Conservation (phyloP, 352 stramenopile species). For the Pythium sukuiense region DNA sequence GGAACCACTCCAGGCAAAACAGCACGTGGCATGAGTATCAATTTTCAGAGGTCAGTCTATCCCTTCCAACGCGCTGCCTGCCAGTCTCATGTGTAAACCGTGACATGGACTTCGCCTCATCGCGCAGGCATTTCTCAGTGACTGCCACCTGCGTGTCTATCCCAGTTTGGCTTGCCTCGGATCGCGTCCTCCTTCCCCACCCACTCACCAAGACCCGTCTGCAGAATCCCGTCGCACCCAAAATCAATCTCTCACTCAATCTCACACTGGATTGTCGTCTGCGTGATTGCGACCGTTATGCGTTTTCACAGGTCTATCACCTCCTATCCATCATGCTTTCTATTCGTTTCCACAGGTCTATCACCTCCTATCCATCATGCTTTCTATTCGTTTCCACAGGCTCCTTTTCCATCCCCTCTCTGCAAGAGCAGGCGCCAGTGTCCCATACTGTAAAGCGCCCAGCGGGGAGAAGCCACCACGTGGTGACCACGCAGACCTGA, state of each 20-base stretch:
- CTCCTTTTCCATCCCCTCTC: not conserved
- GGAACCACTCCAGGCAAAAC: not conserved
- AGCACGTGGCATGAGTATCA: not conserved
- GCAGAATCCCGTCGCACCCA: not conserved
- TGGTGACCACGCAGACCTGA: slow-evolving; percentile 8
- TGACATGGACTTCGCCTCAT: not conserved
- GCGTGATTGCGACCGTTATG: not conserved
- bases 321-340: not conserved
- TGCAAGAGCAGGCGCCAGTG: slow-evolving; percentile 17
- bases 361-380: not conserved
- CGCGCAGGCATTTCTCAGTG: not conserved
- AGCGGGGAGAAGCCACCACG: slow-evolving; percentile 8
- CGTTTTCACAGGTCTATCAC: slow-evolving; percentile 7
- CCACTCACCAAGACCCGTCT: not conserved
- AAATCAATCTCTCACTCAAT: not conserved
- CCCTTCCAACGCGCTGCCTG: not conserved
- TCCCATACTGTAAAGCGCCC: slow-evolving; percentile 16
- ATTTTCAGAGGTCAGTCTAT: not conserved
- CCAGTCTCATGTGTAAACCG: not conserved
- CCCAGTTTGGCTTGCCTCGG: too few species aligned
- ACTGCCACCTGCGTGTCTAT: not conserved
- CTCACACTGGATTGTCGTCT: not conserved
- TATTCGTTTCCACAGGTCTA: slow-evolving; percentile 13
- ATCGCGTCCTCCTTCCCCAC: too few species aligned
- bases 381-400: not conserved